These are phyloP conservation scores for Metschnikowia baotianmanensis DNA, from an alignment of 805 yeast genomes.

Conservation along the genomic window DNA sequence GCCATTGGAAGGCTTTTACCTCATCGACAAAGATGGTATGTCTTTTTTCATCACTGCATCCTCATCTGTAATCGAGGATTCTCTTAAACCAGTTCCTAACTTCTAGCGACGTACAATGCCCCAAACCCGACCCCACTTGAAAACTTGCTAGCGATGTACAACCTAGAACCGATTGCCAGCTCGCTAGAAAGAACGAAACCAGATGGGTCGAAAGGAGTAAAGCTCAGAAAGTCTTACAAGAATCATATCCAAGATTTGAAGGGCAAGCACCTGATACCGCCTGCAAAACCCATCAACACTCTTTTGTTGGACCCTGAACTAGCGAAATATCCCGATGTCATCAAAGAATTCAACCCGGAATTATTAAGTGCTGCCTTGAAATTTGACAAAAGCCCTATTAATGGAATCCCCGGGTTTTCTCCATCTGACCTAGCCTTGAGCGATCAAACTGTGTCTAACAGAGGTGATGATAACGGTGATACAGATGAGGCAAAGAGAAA, in stretches of 20 bases:
- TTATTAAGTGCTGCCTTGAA: constrained; percentile 48
- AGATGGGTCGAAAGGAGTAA: constrained; percentile 88
- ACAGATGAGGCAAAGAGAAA: constrained; percentile 35
- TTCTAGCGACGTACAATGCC: constrained; percentile 34
- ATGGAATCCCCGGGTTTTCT: constrained; percentile 79
- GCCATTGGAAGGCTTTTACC: constrained; percentile 20
- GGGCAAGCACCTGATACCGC: constrained; percentile 71
- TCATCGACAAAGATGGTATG: constrained; percentile 23
- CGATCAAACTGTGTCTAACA: constrained; percentile 41
- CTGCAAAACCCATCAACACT: constrained; percentile 33
- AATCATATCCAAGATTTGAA: constrained; percentile 87
- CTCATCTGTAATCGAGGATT: too few relatives aligned
- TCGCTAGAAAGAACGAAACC: constrained; percentile 85
- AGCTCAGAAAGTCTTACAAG: constrained; percentile 90
- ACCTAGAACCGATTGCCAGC: constrained; percentile 62
- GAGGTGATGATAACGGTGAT: constrained; percentile 41
- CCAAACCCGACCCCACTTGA: constrained; percentile 68
- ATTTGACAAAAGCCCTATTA: constrained; percentile 62
- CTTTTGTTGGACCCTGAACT: constrained; percentile 38
- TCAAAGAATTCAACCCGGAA: constrained; percentile 50
- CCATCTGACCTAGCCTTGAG: constrained; percentile 62
- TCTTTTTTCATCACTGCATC: neutral
- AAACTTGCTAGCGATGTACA: constrained; percentile 69
- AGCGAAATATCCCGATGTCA: constrained; percentile 42
- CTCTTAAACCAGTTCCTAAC: constrained; percentile 10